Base-by-base conservation (phyloP, 495 filamentous ascomycete genomes). In the Chlorociboria aeruginascens region DNA sequence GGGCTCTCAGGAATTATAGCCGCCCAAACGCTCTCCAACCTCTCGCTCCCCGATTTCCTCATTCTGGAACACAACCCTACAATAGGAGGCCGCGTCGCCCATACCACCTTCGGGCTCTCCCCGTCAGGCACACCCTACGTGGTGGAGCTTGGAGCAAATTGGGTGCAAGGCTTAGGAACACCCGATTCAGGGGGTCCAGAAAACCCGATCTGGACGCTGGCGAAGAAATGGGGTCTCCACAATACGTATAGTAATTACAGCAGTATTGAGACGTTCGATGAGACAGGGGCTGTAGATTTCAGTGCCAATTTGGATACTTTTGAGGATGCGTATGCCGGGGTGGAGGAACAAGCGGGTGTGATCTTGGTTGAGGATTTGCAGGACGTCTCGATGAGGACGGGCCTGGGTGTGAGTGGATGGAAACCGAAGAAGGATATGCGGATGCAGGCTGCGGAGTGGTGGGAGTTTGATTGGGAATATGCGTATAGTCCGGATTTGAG, bases 161-260 rank as follows among this genome's bases (percentile, higher is more conserved):
- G 81, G 81, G 77, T 87, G 1, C 82, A 89, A 67, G 83, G 83
- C 0, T 63, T 83, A 6, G 81, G 74, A 1, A 70, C 66, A 4
- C 51, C 61, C 20, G 20, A 25, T 25, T 25, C 20, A 25, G 68
- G 65, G 31, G 77, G 77, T 1, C 72, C 74, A 6, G 71, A 81
- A 49, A 88, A 88, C 46, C 83, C 83, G 0, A 75, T 86, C 44
- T 86, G 81, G 81, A 71, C 67, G 30, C 61, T 86, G 48, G 77
- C 77, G 7, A 69, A 85, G 61, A 78, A 83, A 58, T 81, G 82
- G 42, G 61, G 69, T 7, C 42, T 86, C 20, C 62, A 64, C n/a
- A 84, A 79, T 46, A 72, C 69, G 40, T 80, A 75, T 54, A 82
- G 76, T 0, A 71, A 85, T 56, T 84, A 77, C 55, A 66, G 62